Evolutionary conservation across 768 basidiomycete species (phyloP).

Genomic region (Clitopilus passeckerianus): DNA sequence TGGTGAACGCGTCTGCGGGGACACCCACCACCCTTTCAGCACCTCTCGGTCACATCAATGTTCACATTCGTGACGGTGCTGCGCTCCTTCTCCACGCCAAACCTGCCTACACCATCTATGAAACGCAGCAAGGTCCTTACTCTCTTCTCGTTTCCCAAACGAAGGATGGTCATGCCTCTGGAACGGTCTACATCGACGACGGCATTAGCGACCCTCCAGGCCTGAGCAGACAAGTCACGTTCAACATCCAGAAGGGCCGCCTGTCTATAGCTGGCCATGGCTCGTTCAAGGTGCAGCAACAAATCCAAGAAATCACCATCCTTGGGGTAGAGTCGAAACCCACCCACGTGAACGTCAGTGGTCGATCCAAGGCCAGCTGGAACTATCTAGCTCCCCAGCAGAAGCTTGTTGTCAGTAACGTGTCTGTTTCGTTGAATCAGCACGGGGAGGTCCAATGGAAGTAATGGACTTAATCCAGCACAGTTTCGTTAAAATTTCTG

Average conservation of each 20-base stretch:
- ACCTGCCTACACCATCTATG: constrained; percentile 65
- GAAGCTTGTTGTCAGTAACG: constrained; percentile 27
- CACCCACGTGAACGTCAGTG: constrained; percentile 31
- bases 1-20: constrained; percentile 36
- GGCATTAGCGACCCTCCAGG: constrained; percentile 56
- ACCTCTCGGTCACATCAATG: constrained; percentile 71
- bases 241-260: constrained; percentile 28
- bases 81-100: constrained; percentile 57
- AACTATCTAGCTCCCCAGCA: constrained; percentile 30
- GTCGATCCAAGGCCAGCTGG: constrained; percentile 27
- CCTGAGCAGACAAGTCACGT: constrained; percentile 40
- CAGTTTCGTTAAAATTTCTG: too few species aligned
- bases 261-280: constrained; percentile 35
- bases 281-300: constrained; percentile 38
- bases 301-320: constrained; percentile 48
- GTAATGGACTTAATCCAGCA: too few species aligned
- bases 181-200: constrained; percentile 66
- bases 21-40: constrained; percentile 49
- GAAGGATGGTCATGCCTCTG: constrained; percentile 43
- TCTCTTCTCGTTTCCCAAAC: constrained; percentile 56
- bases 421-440: not conserved
- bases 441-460: not conserved
- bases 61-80: constrained; percentile 66
- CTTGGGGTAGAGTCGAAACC: constrained; percentile 48
- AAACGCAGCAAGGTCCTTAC: constrained; percentile 60